Evolutionary conservation across 768 basidiomycete species (phyloP), one percentile per base, ranked within the genome.

Genomic region (Agrocybe pediades): DNA sequence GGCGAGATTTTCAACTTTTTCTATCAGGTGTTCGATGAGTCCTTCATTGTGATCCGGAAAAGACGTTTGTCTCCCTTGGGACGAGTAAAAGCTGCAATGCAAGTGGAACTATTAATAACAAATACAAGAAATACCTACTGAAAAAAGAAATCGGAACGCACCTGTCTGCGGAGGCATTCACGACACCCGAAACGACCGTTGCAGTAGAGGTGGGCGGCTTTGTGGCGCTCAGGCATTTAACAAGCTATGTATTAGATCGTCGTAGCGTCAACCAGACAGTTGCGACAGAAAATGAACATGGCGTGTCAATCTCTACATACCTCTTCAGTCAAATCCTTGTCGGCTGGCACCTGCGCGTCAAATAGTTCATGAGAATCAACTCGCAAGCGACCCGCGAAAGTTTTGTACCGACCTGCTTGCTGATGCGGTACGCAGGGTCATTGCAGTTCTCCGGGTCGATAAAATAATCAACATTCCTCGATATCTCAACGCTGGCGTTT

Each of bases 101-200:
- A n/a, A n/a, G n/a, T n/a, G 49, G 30, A 27, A 41, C 53, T 43
- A 25, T 47, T 20, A 21, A 40, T 52, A 30, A 52, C 30, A 39
- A 30, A 45, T 57, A 46, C 39, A n/a, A 47, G 39, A 29, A 41
- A 43, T 39, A 48, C 48, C 23, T 20, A 23, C 16, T 26, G 29
- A 25, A 48, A 40, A 30, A 20, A 11, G 8, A 29, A 23, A 11
- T 36, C 23, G 41, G 13, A 16, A 52, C 63, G 20, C 39, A 87
- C 87, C 88, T 90, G 68, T 93, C 91, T 36, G 90, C 84, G 46
- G 88, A 89, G n/a, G 90, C 90, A 61, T 92, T 92, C 26, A 86
- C 74, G 19, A 74, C 71, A 41, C 71, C 76, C 41, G 69, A 60
- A 30, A 84, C 62, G 53, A 87, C 72, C 26, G 63, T 60, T 17